Evolutionary conservation across 2,329 filamentous ascomycete species (phyloP), one percentile per base, ranked within the genome.

Genomic region (Colletotrichum sp.): DNA sequence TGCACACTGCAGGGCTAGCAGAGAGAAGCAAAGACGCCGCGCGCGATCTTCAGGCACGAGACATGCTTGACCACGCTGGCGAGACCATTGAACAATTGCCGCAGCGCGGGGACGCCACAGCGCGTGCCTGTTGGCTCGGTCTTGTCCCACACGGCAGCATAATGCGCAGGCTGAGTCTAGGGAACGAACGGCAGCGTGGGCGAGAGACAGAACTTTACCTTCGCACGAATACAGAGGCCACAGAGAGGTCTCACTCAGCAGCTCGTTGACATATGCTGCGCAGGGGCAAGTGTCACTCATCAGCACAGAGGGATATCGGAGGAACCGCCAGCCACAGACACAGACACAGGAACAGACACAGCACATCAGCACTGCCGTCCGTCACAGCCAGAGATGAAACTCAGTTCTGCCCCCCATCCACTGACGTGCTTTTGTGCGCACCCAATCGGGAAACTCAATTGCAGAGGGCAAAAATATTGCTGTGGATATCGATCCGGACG

Each of bases 31-130:
- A 34, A 21, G 26, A 55, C 21, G 36, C 21, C 60, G 34, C 16
- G 39, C 62, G 30, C 30, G 39, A 72, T 75, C 72, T 72, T 67
- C 69, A 72, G 68, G 68, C 32, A 72, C 59, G n/a, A 71, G 67
- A 71, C 57, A 60, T 70, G n/a, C 30, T 15, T 36, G 13, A 44
- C 30, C 26, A 32, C 6, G 34, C 16, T 34, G 44, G 67, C 72
- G 39, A 66, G 44, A 55, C 52, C 63, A 63, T 57, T 21, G 30
- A 64, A 18, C 55, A 49, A 62, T 39, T 72, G 68, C 72, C 72
- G 62, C 52, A 52, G 30, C 72, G 60, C 60, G 21, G 28, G 60
- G 60, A 10, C 55, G 68, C 60, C 49, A 71, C 68, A 34, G 39
- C 13, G 16, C 10, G 24, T 18, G 71, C 62, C n/a, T 44, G 62